These are phyloP conservation scores for Neobulgaria alba DNA, from an alignment of 2,329 filamentous ascomycete species.

Conservation along the genomic window DNA sequence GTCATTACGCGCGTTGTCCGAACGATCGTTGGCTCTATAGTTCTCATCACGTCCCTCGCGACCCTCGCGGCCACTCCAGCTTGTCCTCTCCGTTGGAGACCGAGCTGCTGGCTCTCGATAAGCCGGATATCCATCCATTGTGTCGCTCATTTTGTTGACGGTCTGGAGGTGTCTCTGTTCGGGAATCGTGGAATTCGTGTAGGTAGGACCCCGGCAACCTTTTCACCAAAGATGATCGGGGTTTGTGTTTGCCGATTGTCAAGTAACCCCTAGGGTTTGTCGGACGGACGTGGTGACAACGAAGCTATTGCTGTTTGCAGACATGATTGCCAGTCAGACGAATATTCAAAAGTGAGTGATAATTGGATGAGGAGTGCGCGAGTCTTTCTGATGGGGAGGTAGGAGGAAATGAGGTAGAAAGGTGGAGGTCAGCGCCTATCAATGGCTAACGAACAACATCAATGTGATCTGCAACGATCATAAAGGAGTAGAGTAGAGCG, in stretches of 20 bases:
- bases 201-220: slow-evolving; percentile 16
- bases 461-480: slow-evolving; percentile 20
- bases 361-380: slow-evolving; percentile 10
- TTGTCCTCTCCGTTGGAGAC: slow-evolving; percentile 28
- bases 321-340: slow-evolving; percentile 32
- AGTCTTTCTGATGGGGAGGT: background rate
- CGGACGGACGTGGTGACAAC: slow-evolving; percentile 16
- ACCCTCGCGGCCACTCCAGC: slow-evolving; percentile 28
- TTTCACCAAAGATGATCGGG: too few relatives aligned
- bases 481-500: slow-evolving; percentile 22
- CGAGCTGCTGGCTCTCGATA: slow-evolving; percentile 28
- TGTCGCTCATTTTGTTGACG: slow-evolving; percentile 5
- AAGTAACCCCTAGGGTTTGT: slow-evolving; percentile 27
- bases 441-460: slow-evolving; percentile 17
- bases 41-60: slow-evolving; percentile 28
- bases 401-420: slow-evolving; percentile 16
- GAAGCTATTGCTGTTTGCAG: slow-evolving; percentile 29
- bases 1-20: slow-evolving; percentile 41
- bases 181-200: too few relatives aligned
- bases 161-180: too few relatives aligned
- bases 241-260: slow-evolving; percentile 21
- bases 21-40: slow-evolving; percentile 22
- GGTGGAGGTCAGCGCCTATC: slow-evolving; percentile 14
- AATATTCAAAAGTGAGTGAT: slow-evolving; percentile 23
- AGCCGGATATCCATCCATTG: slow-evolving; percentile 25